A percentile compares a stretch with the other conserved stretches of the same genome.
Conservation (phyloP, 1,139 yeast genomes). For the Candida smagusa region DNA sequence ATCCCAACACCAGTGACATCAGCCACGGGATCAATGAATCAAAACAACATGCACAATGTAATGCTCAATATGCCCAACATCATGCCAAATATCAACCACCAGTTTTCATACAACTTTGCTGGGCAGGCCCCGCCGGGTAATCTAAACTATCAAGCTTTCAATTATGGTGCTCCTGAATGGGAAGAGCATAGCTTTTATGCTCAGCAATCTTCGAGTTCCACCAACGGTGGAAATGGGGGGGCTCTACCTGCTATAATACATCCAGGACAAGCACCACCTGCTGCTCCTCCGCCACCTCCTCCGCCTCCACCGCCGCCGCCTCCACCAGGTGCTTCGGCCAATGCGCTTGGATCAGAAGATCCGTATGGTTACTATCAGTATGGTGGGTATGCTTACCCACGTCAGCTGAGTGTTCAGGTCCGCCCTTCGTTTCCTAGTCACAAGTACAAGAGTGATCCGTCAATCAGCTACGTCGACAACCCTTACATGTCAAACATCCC, state of each 20-base stretch:
- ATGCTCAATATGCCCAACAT: too few relatives aligned
- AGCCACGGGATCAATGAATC: too few relatives aligned
- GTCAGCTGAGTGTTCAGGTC: not conserved
- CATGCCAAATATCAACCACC: not conserved
- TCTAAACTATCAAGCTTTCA: not conserved
- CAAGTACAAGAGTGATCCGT: conserved; percentile 11
- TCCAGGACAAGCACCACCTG: too few relatives aligned
- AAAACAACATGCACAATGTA: too few relatives aligned
- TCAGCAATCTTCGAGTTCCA: not conserved
- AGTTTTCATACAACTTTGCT: not conserved
- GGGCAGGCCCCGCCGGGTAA: not conserved
- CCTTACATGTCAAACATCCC: conserved; percentile 1
- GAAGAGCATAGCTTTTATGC: conserved; percentile 1
- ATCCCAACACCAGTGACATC: too few relatives aligned
- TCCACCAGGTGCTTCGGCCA: not conserved
- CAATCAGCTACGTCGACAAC: conserved; percentile 1
- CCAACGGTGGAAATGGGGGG: not conserved
- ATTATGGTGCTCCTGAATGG: conserved; percentile 1
- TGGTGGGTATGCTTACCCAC: too few relatives aligned
- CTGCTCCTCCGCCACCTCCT: too few relatives aligned
- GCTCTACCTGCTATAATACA: too few relatives aligned
- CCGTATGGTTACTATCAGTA: too few relatives aligned
- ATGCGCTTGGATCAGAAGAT: not conserved
- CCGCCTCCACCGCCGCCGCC: too few relatives aligned
- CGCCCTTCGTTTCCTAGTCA: conserved; percentile 2